These are phyloP conservation scores for Fusarium solani-melongenae DNA, from an alignment of 2,329 filamentous ascomycete genomes.

Conservation along the genomic window DNA sequence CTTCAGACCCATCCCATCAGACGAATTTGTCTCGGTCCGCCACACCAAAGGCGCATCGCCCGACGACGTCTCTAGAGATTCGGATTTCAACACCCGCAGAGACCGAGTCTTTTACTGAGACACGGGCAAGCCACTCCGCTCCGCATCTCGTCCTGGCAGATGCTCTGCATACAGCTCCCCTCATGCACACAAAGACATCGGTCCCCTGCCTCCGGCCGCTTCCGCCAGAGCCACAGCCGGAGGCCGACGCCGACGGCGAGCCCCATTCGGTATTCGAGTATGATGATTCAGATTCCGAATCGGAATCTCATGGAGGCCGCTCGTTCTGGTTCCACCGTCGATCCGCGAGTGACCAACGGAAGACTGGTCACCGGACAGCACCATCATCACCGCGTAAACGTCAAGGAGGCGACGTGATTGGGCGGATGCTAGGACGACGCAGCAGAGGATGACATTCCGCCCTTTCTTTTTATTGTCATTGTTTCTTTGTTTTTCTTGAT, in stretches of 20 bases:
- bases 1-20: conserved; percentile 19
- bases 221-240: conserved; percentile 37
- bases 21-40: conserved; percentile 24
- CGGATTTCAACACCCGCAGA: conserved; percentile 17
- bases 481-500: conserved; percentile 29
- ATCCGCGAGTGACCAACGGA: conserved; percentile 46
- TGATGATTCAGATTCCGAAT: conserved; percentile 58
- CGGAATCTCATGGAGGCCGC: conserved; percentile 40
- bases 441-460: conserved; percentile 35
- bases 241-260: conserved; percentile 19
- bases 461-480: not conserved
- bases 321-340: conserved; percentile 58
- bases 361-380: conserved; percentile 35
- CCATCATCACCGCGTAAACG: conserved; percentile 45
- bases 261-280: conserved; percentile 61
- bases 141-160: conserved; percentile 34
- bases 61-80: conserved; percentile 28
- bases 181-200: conserved; percentile 44
- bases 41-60: conserved; percentile 28
- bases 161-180: conserved; percentile 25
- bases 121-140: conserved; percentile 38
- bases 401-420: conserved; percentile 49
- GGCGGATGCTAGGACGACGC: conserved; percentile 51
- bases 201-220: conserved; percentile 40
- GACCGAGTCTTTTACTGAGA: conserved; percentile 27